These are phyloP conservation scores for Kwoniella botswanensis DNA, from an alignment of 768 basidiomycete species.

Conservation along the genomic window DNA sequence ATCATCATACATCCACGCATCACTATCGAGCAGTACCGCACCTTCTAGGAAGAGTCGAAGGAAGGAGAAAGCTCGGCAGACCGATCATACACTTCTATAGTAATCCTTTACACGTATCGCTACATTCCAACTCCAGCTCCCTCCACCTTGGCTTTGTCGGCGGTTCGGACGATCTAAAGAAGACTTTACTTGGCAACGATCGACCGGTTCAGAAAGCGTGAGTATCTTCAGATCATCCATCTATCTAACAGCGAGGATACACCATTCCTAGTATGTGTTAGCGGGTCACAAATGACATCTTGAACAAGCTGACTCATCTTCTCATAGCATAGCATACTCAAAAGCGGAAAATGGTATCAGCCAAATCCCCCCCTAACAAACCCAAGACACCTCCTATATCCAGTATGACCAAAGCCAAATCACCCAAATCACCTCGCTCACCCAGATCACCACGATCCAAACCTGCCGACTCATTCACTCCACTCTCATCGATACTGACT, in stretches of 20 bases:
- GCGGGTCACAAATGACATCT: background rate
- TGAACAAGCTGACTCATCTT: background rate
- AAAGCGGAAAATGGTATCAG: constrained; percentile 9
- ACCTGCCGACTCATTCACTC: constrained; percentile 14
- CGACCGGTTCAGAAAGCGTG: background rate
- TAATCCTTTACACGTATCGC: background rate
- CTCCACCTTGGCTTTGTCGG: background rate
- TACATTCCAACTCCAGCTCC: background rate
- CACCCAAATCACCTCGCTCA: constrained; percentile 21
- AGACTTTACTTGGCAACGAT: background rate
- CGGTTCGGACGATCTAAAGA: background rate
- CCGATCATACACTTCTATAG: background rate
- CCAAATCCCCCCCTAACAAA: constrained; percentile 14
- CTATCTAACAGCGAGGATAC: background rate
- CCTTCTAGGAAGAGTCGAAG: too few species aligned
- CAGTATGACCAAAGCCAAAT: background rate
- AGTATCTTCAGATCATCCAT: too few species aligned
- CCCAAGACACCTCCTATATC: background rate
- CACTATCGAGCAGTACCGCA: background rate
- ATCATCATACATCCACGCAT: background rate
- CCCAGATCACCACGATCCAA: constrained; percentile 17
- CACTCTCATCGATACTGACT: constrained; percentile 18
- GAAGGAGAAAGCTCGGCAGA: background rate
- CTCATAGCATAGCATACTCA: background rate
- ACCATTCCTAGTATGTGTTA: background rate